Percentiles rank a stretch among this genome's conserved stretches.
Conservation (phyloP, 768 basidiomycete genomes). For the Daedalea quercina region DNA sequence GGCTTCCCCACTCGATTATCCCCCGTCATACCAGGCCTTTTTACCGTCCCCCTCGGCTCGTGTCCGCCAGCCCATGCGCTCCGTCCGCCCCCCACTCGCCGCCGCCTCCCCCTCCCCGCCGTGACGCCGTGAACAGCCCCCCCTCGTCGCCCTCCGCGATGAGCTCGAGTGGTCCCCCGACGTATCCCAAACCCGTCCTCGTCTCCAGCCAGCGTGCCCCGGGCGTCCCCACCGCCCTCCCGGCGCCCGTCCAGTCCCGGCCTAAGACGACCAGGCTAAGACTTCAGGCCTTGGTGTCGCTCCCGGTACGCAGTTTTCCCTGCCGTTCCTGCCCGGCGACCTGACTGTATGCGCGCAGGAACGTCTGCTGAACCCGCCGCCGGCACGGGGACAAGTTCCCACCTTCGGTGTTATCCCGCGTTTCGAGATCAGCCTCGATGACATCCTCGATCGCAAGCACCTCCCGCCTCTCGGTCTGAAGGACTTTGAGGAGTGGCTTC, state of each 20-base stretch:
- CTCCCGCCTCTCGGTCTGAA: slow-evolving; percentile 65
- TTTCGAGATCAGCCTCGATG: slow-evolving; percentile 62
- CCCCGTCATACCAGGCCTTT: background rate
- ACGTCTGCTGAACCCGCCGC: slow-evolving; percentile 14
- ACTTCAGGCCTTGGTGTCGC: slow-evolving; percentile 27
- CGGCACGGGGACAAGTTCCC: slow-evolving; percentile 7
- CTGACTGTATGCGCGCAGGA: slow-evolving; percentile 3
- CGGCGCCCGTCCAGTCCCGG: slow-evolving; percentile 16
- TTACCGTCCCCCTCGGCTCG: background rate
- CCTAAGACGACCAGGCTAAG: slow-evolving; percentile 28
- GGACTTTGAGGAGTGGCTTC: slow-evolving; percentile 63
- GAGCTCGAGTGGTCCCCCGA: background rate
- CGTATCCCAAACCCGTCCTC: background rate
- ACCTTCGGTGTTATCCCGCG: slow-evolving; percentile 48
- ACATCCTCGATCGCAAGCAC: slow-evolving; percentile 70
- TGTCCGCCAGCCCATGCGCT: background rate
- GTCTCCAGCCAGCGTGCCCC: background rate
- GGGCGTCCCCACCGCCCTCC: slow-evolving; percentile 17
- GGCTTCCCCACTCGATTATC: background rate
- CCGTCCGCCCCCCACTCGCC: background rate
- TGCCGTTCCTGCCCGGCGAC: background rate
- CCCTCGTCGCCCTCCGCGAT: background rate
- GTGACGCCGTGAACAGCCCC: background rate
- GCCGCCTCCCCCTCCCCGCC: background rate
- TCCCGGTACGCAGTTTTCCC: slow-evolving; percentile 29